These are phyloP conservation scores for Schizosaccharomyces octosporus DNA, from an alignment of 805 yeast species.

Conservation along the genomic window DNA sequence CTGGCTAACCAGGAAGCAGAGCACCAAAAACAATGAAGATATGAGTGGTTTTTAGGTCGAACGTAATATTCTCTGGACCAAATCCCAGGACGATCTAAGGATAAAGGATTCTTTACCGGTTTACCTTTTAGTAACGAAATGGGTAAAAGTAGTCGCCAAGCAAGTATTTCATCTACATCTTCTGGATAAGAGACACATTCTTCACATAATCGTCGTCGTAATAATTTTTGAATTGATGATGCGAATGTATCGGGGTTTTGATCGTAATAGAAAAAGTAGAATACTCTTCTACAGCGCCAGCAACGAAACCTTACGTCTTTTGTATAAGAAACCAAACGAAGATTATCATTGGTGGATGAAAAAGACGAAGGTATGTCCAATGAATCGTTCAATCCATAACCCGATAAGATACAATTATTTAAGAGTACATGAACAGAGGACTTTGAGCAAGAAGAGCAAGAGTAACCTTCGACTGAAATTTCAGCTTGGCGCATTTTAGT, in stretches of 20 bases:
- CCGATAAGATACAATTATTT: background rate
- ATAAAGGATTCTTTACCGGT: background rate
- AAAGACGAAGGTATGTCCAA: background rate
- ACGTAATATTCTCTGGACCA: constrained; percentile 5
- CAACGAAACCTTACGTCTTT: background rate
- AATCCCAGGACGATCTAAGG: background rate
- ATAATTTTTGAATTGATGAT: background rate
- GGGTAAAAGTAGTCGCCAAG: constrained; percentile 5
- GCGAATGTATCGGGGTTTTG: background rate
- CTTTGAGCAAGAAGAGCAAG: background rate
- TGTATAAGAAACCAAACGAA: background rate
- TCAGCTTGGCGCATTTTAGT: background rate
- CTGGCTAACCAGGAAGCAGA: constrained; percentile 6
- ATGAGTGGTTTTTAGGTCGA: constrained; percentile 6
- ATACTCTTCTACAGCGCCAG: background rate
- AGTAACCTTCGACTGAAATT: background rate
- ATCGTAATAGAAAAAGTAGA: background rate
- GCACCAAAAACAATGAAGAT: constrained; percentile 5
- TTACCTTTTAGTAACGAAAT: background rate
- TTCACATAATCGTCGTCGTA: constrained; percentile 2
- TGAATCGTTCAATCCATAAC: background rate
- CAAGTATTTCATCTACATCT: constrained; percentile 4
- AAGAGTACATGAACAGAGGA: background rate
- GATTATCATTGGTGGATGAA: background rate
- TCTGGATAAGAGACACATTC: constrained; percentile 1